These are phyloP conservation scores for Phytophthora chlamydospora DNA, from an alignment of 352 stramenopile species.

Conservation along the genomic window DNA sequence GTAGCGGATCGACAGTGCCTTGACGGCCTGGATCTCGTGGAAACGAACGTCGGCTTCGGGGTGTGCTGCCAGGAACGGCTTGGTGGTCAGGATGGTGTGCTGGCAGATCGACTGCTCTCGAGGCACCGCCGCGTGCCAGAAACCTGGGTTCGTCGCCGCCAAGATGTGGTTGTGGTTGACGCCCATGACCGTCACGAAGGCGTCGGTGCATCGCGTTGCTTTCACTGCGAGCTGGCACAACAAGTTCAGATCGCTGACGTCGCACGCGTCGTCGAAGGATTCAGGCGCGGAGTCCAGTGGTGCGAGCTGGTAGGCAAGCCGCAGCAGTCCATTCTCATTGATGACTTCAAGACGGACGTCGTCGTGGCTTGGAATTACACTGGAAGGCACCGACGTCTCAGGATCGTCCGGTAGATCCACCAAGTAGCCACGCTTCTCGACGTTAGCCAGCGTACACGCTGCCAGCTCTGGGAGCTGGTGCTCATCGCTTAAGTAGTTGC, in stretches of 20 bases:
- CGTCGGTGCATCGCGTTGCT: constrained; percentile 28
- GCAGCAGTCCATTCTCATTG: constrained; percentile 37
- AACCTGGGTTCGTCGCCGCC: constrained; percentile 28
- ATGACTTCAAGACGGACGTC: constrained; percentile 22
- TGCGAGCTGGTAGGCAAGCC: constrained; percentile 36
- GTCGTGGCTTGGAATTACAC: constrained; percentile 42
- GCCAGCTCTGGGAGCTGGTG: constrained; percentile 22
- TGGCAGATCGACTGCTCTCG: constrained; percentile 47
- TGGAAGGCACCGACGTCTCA: constrained; percentile 21
- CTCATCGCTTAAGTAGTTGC: constrained; percentile 21
- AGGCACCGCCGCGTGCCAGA: constrained; percentile 27
- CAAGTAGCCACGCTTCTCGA: constrained; percentile 41
- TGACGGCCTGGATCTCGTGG: constrained; percentile 26
- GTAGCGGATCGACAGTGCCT: constrained; percentile 30
- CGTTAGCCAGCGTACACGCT: constrained; percentile 42
- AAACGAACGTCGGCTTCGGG: constrained; percentile 47
- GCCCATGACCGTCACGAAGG: constrained; percentile 42
- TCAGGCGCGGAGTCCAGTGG: constrained; percentile 14
- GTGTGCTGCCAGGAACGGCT: constrained; percentile 36
- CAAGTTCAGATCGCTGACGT: constrained; percentile 32
- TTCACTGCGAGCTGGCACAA: constrained; percentile 39
- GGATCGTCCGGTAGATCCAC: constrained; percentile 35
- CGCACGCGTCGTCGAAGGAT: constrained; percentile 23
- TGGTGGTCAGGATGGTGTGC: constrained; percentile 39
- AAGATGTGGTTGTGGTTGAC: constrained; percentile 41